phyloP scores from a whole-genome alignment of 177 flowering plant species.

The Vitis hybrid region DNA sequence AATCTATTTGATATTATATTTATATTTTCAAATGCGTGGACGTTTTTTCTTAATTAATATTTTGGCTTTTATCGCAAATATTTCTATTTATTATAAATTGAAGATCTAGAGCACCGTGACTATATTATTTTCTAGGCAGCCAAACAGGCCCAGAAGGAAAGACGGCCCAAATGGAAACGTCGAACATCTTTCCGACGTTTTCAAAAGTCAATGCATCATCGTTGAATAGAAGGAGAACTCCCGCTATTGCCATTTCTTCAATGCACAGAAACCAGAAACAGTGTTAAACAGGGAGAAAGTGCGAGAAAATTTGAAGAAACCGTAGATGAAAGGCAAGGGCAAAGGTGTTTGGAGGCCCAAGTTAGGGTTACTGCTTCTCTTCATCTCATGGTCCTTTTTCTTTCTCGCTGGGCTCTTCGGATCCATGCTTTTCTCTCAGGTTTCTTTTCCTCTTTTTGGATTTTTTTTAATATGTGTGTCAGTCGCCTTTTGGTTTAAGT shows the following conservation, averaged over 20 bases:
- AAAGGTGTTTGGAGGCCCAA: slow-evolving; percentile 17
- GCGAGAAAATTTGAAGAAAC: neutral
- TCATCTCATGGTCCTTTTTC: slow-evolving; percentile 24
- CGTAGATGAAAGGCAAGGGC: slow-evolving; percentile 27
- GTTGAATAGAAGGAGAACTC: neutral
- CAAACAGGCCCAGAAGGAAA: too few species aligned
- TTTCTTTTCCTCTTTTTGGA: neutral
- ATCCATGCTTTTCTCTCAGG: slow-evolving; percentile 30
- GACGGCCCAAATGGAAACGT: too few species aligned
- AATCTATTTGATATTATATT: too few species aligned
- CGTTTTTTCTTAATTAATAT: too few species aligned
- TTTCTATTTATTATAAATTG: too few species aligned
- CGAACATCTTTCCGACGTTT: too few species aligned
- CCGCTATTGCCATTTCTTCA: neutral
- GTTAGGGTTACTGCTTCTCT: slow-evolving; percentile 15
- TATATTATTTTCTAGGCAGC: too few species aligned
- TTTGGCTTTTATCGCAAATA: too few species aligned
- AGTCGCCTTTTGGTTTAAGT: neutral
- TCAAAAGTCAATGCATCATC: neutral
- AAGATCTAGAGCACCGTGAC: too few species aligned
- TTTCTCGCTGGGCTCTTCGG: slow-evolving; percentile 31
- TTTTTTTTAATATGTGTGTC: too few species aligned
- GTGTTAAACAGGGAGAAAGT: too few species aligned
- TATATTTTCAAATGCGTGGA: too few species aligned
- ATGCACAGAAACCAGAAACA: neutral